A percentile compares a stretch with the other conserved stretches of the same genome.
Evolutionary conservation across 352 stramenopile species (phyloP).

Genomic region (Globisporangium canariense): DNA sequence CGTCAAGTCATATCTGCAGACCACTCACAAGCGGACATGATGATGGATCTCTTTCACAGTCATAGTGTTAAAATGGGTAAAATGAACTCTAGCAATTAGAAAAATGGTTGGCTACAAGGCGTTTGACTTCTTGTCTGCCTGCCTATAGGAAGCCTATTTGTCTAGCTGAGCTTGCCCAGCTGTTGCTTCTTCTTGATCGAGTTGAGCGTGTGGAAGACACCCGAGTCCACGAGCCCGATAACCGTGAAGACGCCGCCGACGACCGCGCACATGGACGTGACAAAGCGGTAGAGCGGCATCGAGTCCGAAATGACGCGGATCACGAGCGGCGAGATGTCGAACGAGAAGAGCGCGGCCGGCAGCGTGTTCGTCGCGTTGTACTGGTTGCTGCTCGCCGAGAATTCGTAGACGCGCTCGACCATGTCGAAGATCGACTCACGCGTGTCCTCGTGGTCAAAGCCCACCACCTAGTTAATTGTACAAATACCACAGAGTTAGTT

Average conservation of each 20-base stretch:
- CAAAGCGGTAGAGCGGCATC: constrained; percentile 81
- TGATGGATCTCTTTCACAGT: not conserved
- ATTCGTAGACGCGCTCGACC: constrained; percentile 65
- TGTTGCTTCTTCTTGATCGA: constrained; percentile 85
- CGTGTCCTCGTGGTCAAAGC: constrained; percentile 65
- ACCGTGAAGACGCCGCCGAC: constrained; percentile 84
- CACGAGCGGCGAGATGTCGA: constrained; percentile 80
- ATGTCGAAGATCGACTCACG: constrained; percentile 50
- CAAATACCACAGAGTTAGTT: constrained; percentile 1
- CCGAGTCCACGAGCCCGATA: constrained; percentile 79
- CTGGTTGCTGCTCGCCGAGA: constrained; percentile 72
- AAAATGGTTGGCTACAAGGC: not conserved
- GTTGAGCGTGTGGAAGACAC: constrained; percentile 77
- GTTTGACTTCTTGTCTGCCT: not conserved
- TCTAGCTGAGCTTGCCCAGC: constrained; percentile 60
- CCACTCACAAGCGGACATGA: constrained; percentile 4
- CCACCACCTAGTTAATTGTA: constrained; percentile 46
- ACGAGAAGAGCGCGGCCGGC: constrained; percentile 68
- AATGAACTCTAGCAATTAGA: constrained; percentile 12
- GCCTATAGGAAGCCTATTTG: not conserved
- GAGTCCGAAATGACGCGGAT: constrained; percentile 63
- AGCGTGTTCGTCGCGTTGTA: constrained; percentile 61
- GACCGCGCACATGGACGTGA: constrained; percentile 81
- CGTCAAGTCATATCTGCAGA: constrained; percentile 66
- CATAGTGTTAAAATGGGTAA: not conserved